Evolutionary conservation across 768 basidiomycete genomes (phyloP).

Genomic region (Suillus bovinus): DNA sequence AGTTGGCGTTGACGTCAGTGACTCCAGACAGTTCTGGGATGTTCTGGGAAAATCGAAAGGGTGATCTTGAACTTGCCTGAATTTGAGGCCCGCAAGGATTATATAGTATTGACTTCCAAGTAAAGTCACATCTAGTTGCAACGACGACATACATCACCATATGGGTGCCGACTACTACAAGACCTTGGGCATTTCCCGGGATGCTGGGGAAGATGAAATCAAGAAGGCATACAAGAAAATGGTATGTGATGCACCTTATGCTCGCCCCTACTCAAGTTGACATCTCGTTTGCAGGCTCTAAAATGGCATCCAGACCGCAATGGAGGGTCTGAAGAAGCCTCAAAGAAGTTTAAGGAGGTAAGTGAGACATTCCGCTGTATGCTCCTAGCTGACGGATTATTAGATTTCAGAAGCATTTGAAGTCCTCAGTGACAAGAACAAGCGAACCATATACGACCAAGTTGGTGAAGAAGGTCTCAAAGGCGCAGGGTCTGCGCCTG

Average conservation of each 20-base stretch:
- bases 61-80: background rate
- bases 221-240: constrained; percentile 97
- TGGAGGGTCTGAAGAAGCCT: constrained; percentile 80
- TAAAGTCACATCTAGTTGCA: background rate
- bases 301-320: constrained; percentile 98
- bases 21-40: constrained; percentile 34
- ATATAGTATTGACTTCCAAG: constrained; percentile 1
- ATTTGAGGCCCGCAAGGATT: background rate
- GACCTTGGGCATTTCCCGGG: constrained; percentile 69
- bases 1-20: constrained; percentile 28
- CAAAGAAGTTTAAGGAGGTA: constrained; percentile 91
- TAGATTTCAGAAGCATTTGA: constrained; percentile 96
- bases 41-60: constrained; percentile 27
- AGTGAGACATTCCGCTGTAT: constrained; percentile 12
- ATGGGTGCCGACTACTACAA: constrained; percentile 94
- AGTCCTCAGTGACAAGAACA: constrained; percentile 86
- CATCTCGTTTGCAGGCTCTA: constrained; percentile 55
- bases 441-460: constrained; percentile 86
- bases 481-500: constrained; percentile 55
- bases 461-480: constrained; percentile 96
- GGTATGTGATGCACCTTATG: constrained; percentile 40
- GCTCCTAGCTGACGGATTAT: background rate
- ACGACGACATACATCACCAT: constrained; percentile 12
- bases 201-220: constrained; percentile 81
- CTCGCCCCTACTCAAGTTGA: constrained; percentile 10